A percentile compares a stretch with the other conserved stretches of the same genome.
Conservation (phyloP, 2,329 filamentous ascomycete species). For the Fusarium nelsonii region DNA sequence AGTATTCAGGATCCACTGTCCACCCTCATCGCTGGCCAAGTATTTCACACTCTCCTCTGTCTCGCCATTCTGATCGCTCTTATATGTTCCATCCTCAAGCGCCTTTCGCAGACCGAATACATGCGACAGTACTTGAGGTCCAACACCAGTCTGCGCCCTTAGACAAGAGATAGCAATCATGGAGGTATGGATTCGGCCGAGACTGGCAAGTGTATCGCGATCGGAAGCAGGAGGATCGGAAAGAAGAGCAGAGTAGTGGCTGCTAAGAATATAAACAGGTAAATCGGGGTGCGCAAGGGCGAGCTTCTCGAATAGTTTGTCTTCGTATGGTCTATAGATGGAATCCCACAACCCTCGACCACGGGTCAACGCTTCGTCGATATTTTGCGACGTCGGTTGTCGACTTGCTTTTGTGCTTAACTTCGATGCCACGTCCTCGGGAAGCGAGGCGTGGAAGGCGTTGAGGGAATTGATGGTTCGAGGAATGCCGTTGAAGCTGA, state of each 20-base stretch:
- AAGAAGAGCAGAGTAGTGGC: conserved; percentile 80
- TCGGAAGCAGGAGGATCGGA: conserved; percentile 70
- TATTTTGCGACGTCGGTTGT: conserved; percentile 62
- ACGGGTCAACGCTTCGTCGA: conserved; percentile 66
- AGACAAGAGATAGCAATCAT: conserved; percentile 80
- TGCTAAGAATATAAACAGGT: conserved; percentile 81
- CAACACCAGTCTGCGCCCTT: conserved; percentile 83
- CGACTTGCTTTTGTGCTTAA: conserved; percentile 71
- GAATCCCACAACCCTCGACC: conserved; percentile 79
- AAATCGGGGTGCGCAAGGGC: conserved; percentile 83
- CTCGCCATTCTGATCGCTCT: conserved; percentile 50
- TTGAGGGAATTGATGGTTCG: conserved; percentile 86
- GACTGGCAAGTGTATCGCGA: conserved; percentile 60
- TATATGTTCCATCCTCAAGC: conserved; percentile 73
- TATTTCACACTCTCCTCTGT: conserved; percentile 55
- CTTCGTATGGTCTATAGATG: conserved; percentile 80
- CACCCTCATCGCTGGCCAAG: conserved; percentile 60
- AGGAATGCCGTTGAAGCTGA: conserved; percentile 85
- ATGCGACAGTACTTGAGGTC: conserved; percentile 84
- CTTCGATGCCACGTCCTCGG: conserved; percentile 62
- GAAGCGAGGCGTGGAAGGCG: conserved; percentile 74
- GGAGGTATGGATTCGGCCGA: conserved; percentile 78
- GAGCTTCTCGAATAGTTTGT: conserved; percentile 77
- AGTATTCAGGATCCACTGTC: conserved; percentile 60
- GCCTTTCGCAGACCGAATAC: conserved; percentile 85